Percentiles rank a stretch among this genome's conserved stretches.
Conservation (phyloP, 1,284 basidiomycete genomes). For the Fistulina hepatica region DNA sequence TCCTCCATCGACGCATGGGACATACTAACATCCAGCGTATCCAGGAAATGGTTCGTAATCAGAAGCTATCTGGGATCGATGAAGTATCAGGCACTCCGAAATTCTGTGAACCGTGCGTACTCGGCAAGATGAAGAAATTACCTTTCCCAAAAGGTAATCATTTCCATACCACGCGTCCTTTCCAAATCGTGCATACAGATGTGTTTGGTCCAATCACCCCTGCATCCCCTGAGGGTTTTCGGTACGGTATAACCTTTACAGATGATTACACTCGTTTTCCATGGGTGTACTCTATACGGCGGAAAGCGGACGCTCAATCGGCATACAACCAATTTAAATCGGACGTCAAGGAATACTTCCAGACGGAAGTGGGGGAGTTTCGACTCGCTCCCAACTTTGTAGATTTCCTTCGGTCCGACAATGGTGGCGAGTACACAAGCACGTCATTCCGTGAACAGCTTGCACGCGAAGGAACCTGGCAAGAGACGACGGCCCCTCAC, state of each 20-base stretch:
- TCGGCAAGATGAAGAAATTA: slow-evolving; percentile 20
- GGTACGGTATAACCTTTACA: slow-evolving; percentile 20
- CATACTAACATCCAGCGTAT: not conserved
- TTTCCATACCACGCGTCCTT: slow-evolving; percentile 10
- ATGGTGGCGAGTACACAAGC: slow-evolving; percentile 21
- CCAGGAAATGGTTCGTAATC: not conserved
- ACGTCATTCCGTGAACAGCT: slow-evolving; percentile 20
- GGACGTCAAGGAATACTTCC: too few relatives aligned
- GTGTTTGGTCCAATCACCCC: slow-evolving; percentile 21
- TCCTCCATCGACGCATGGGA: not conserved
- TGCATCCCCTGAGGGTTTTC: slow-evolving; percentile 12
- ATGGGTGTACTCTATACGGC: too few relatives aligned
- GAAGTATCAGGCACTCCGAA: not conserved
- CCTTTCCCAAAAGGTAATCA: slow-evolving; percentile 17
- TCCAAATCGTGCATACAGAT: slow-evolving; percentile 24
- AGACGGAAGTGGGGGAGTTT: slow-evolving; percentile 13
- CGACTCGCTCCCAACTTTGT: slow-evolving; percentile 14
- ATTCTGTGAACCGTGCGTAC: slow-evolving; percentile 18
- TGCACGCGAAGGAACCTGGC: slow-evolving; percentile 14
- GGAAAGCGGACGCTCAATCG: too few relatives aligned
- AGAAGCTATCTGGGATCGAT: not conserved
- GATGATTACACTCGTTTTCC: too few relatives aligned
- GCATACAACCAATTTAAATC: slow-evolving; percentile 15
- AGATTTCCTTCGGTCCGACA: slow-evolving; percentile 21
- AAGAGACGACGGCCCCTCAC: slow-evolving; percentile 19